Conservation (phyloP, 805 yeast genomes). For the Starmerella stigmatis region DNA sequence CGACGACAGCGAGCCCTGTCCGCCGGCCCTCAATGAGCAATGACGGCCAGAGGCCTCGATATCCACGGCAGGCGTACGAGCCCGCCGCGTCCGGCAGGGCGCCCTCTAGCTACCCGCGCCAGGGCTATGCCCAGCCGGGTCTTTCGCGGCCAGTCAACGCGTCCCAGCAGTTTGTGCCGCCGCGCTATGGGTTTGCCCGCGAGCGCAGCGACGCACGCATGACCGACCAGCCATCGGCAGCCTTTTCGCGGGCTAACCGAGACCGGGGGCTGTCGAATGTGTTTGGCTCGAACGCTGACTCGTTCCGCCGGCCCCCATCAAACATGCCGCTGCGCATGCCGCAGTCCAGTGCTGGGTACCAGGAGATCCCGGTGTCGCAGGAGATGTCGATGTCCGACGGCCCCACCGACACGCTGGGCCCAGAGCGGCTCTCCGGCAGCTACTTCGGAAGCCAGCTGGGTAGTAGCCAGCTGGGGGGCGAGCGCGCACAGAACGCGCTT, state of each 20-base stretch:
- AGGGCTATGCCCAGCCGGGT: no score
- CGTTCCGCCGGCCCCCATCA: background rate
- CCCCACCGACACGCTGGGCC: background rate
- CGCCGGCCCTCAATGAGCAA: slow-evolving; percentile 1
- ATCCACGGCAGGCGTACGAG: background rate
- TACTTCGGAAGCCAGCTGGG: no score
- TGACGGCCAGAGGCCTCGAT: slow-evolving; percentile 1
- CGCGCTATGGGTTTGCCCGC: background rate
- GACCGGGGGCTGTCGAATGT: slow-evolving; percentile 4
- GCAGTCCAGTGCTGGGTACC: slow-evolving; percentile 3
- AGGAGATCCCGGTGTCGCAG: background rate
- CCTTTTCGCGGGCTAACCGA: background rate
- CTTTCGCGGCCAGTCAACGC: background rate
- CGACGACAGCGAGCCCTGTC: no score
- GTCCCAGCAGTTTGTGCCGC: background rate
- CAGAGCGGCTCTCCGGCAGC: background rate
- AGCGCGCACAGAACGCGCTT: background rate
- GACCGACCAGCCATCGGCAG: background rate
- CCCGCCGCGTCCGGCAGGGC: no score
- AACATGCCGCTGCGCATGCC: background rate
- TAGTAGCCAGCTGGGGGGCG: background rate
- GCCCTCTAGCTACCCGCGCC: no score
- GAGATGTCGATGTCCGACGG: slow-evolving; percentile 3
- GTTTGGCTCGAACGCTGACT: background rate
- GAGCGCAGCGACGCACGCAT: background rate